phyloP scores from a whole-genome alignment of 1,284 basidiomycete species.

The Peniophora sp. region DNA sequence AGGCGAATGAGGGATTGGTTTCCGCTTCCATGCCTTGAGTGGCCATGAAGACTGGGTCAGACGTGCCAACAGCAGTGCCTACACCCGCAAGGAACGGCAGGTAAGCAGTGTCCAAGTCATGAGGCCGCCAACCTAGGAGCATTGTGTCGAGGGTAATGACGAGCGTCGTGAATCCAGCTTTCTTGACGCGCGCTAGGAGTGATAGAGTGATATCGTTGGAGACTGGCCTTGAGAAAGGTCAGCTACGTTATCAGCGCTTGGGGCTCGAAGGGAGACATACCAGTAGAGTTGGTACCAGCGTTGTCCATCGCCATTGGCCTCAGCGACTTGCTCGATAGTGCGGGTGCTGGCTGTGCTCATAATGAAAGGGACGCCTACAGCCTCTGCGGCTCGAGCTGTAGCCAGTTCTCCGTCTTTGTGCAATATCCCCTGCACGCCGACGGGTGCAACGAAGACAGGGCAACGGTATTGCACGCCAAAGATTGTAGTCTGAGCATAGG shows the following conservation, averaged over 20 bases:
- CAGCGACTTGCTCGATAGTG: conserved; percentile 67
- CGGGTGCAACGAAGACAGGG: conserved; percentile 65
- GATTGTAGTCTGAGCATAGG: conserved; percentile 43
- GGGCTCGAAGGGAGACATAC: conserved; percentile 19
- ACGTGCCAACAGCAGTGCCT: conserved; percentile 48
- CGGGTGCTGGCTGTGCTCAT: conserved; percentile 66
- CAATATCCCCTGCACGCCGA: conserved; percentile 70
- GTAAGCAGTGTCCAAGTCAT: conserved; percentile 53
- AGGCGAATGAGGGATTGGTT: conserved; percentile 34
- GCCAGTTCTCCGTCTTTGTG: conserved; percentile 63
- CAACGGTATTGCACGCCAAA: conserved; percentile 61
- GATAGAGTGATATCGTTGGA: conserved; percentile 57
- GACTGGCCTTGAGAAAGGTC: conserved; percentile 35
- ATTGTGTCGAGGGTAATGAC: conserved; percentile 67
- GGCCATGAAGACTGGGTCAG: conserved; percentile 69
- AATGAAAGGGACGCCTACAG: conserved; percentile 60
- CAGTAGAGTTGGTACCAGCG: conserved; percentile 83
- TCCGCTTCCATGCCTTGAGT: conserved; percentile 34
- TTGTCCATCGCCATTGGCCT: conserved; percentile 51
- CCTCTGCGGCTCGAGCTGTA: conserved; percentile 56
- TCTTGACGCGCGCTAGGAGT: conserved; percentile 57
- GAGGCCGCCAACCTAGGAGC: conserved; percentile 60
- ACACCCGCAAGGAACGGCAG: conserved; percentile 56
- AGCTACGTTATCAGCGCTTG: not conserved
- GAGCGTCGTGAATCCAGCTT: conserved; percentile 55